phyloP scores from a whole-genome alignment of 228 moss, liverwort and hornwort species.

The Sphagnum magellanicum region DNA sequence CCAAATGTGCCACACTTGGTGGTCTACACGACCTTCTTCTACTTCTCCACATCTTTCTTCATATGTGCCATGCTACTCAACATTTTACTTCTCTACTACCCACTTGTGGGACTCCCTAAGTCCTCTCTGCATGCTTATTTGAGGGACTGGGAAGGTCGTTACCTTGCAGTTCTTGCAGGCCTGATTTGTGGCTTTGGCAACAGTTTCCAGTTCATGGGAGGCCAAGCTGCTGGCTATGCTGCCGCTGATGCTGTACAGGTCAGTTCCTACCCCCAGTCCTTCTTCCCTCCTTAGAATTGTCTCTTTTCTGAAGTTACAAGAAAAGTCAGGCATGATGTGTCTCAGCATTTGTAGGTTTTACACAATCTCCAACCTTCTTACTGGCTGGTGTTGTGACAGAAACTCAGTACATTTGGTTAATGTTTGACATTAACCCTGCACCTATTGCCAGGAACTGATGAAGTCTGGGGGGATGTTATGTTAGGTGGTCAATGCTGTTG shows the following conservation, averaged over 20 bases:
- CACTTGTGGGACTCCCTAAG: conserved; percentile 49
- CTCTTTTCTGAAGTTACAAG: too few relatives aligned
- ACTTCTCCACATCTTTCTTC: conserved; percentile 69
- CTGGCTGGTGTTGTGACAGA: too few relatives aligned
- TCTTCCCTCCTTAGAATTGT: too few relatives aligned
- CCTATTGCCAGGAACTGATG: too few relatives aligned
- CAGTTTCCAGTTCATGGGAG: conserved; percentile 81
- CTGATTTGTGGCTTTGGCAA: conserved; percentile 68
- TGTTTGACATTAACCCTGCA: too few relatives aligned
- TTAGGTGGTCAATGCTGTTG: too few relatives aligned
- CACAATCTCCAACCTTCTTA: too few relatives aligned
- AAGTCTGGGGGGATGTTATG: too few relatives aligned
- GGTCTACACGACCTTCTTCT: conserved; percentile 73
- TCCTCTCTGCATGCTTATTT: conserved; percentile 45
- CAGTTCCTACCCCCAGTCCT: not conserved
- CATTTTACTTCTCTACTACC: conserved; percentile 52
- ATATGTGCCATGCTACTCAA: conserved; percentile 45
- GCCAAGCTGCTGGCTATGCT: conserved; percentile 83
- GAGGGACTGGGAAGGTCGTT: conserved; percentile 45
- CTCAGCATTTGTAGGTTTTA: too few relatives aligned
- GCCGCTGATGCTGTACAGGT: conserved; percentile 91
- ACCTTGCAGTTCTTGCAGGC: conserved; percentile 50
- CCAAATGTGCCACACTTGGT: conserved; percentile 60
- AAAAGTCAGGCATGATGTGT: too few relatives aligned
- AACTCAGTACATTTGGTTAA: too few relatives aligned